phyloP scores from a whole-genome alignment of 148 eudicot genomes.

The Pharnaceum exiguum region DNA sequence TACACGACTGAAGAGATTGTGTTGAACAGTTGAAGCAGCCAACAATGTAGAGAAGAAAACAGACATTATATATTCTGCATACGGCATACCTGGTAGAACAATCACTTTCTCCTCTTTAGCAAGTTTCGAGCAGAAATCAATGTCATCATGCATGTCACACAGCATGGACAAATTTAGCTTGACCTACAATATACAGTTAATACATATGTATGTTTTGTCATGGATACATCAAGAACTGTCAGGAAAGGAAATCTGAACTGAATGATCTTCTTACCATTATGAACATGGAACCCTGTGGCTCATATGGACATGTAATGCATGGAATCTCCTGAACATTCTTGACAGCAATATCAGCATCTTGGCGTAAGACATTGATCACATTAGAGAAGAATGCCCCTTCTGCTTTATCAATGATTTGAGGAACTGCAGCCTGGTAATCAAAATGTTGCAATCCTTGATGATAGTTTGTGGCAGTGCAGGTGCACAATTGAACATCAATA shows the following conservation, averaged over 20 bases:
- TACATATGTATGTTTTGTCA: neutral
- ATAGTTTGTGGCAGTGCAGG: too few species aligned
- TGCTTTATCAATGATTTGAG: slow-evolving; percentile 39
- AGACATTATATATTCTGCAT: too few species aligned
- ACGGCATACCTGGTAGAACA: slow-evolving; percentile 31
- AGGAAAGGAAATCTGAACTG: too few species aligned
- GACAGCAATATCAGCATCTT: slow-evolving; percentile 35
- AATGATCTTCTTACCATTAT: slow-evolving; percentile 34
- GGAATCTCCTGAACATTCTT: slow-evolving; percentile 41
- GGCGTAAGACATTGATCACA: slow-evolving; percentile 15
- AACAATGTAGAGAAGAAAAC: too few species aligned
- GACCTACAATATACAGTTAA: slow-evolving; percentile 7
- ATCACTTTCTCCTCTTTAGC: slow-evolving; percentile 27
- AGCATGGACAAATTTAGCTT: slow-evolving; percentile 17
- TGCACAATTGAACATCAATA: too few species aligned
- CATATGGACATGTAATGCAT: slow-evolving; percentile 43
- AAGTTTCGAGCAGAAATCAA: slow-evolving; percentile 39
- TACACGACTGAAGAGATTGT: too few species aligned
- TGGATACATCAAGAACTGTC: neutral
- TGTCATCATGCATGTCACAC: slow-evolving; percentile 21
- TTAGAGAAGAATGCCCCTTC: slow-evolving; percentile 35
- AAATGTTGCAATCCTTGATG: neutral
- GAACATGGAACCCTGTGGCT: slow-evolving; percentile 60
- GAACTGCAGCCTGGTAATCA: slow-evolving; percentile 51
- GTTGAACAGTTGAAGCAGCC: too few species aligned